Base-by-base conservation (phyloP, 1,139 yeast genomes). In the Suhomyces maxii region DNA sequence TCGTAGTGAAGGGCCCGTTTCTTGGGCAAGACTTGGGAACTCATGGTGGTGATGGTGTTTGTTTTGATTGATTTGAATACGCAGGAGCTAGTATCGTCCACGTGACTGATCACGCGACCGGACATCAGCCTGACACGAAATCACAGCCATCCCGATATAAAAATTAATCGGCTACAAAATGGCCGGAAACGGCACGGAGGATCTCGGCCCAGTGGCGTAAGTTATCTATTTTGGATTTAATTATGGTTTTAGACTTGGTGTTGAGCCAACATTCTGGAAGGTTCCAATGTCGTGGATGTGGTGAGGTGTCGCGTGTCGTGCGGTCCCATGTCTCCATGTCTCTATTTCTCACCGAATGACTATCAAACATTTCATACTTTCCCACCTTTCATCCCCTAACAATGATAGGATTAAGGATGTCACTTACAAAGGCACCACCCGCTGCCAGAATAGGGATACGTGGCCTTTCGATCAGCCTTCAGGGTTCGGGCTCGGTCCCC, bases 21-120 rank as follows among this genome's bases (percentile, higher is more conserved):
- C 47, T 52, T 53, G 41, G 56, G 57, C 33, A 53, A 52, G 11
- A 49, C 47, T 41, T 52, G 54, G 6, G 55, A 39, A 36, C 40
- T 47, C 53, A 51, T 48, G 38, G 32, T 34, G 46, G 26, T 36
- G 42, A 36, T 37, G 45, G 30, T 45, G 47, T 36, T 41, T 45
- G 48, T 45, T 45, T 42, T 28, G 31, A 28, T 28, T 1, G 31
- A 28, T 28, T 28, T 26, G 30, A 8, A 26, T 26, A 26, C 9
- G 30, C n/a, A n/a, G n/a, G n/a, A n/a, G n/a, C n/a, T n/a, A n/a
- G 30, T 9, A 9, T 9, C 30, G 7, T 7, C 30, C 30, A 26
- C 30, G 30, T 26, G 30, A 26, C 30, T 9, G 8, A 26, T n/a
- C n/a, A n/a, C n/a, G n/a, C n/a, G n/a, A n/a, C n/a, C n/a, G n/a